Base-by-base conservation (phyloP, 2,329 filamentous ascomycete species). In the Diplodia scrobiculata region DNA sequence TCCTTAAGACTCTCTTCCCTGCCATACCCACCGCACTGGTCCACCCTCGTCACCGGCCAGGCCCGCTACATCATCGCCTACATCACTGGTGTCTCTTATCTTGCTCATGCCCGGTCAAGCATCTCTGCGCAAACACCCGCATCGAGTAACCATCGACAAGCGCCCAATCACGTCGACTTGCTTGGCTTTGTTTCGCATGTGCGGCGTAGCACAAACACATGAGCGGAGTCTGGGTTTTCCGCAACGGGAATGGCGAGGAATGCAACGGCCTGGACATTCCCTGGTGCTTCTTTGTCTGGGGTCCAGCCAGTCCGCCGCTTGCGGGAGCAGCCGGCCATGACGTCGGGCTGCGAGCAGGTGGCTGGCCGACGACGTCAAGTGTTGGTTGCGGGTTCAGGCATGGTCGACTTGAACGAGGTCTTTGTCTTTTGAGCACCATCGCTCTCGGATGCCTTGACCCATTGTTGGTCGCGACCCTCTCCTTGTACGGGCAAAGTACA, bases 211-310 rank as follows among this genome's bases (percentile, higher is more conserved):
- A 34, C 27, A 38, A 48, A 32, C 25, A 45, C 7, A 9, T 45
- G 41, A 2, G 34, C 19, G 13, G 34, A 11, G 58, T n/a, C n/a
- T 36, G 29, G 2, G n/a, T 6, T 38, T 50, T 10, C 58, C 45
- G 41, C 27, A 50, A 48, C 17, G n/a, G 36, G 55, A 17, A 34
- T 9, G 5, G 32, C 2, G 9, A 13, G 19, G 58, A 62, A 62
- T 62, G 58, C 36, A 50, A 36, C 17, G 29, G 41, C 6, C 14
- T 47, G 3, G 29, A 11, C 7, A 25, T 9, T 19, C 21, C 55
- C 55, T 41, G 38, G 38, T 6, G 32, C 41, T 47, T 62, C 58
- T 62, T 62, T 62, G 58, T 62, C 17, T 32, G n/a, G n/a, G 21
- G 21, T 19, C 21, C 38, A 19, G 52, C 29, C 14, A n/a, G 1